Evolutionary conservation across 2,329 filamentous ascomycete genomes (phyloP).

Genomic region (Pseudogymnoascus sp.): DNA sequence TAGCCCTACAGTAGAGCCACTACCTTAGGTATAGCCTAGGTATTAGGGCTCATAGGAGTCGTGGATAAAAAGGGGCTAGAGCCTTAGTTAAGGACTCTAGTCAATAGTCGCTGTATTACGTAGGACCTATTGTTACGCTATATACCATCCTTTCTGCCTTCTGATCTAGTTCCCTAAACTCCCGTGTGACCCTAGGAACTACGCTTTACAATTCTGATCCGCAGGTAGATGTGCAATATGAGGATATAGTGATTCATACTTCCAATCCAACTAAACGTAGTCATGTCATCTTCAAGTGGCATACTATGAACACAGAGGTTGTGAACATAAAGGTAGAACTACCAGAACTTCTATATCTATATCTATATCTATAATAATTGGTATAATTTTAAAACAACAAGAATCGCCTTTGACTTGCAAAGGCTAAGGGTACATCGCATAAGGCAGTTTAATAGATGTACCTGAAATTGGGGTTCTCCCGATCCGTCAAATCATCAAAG

Average conservation of each 20-base stretch:
- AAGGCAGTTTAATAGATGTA: constrained; percentile 19
- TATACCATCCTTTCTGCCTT: no score
- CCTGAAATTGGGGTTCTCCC: constrained; percentile 22
- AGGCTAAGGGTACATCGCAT: not conserved
- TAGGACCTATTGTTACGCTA: no score
- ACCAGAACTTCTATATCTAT: not conserved
- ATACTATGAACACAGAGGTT: not conserved
- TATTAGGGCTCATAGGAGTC: no score
- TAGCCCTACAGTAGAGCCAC: no score
- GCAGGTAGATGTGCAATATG: not conserved
- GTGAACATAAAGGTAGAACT: not conserved
- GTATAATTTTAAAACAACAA: not conserved
- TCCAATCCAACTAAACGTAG: not conserved
- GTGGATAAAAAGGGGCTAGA: no score
- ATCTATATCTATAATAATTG: not conserved
- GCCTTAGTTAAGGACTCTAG: no score
- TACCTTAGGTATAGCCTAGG: no score
- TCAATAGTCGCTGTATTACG: no score
- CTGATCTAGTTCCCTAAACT: no score
- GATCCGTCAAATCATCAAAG: constrained; percentile 26
- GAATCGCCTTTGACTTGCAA: not conserved
- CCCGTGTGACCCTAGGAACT: no score
- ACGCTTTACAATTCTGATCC: no score
- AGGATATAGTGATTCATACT: no score
- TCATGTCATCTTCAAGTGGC: not conserved